A percentile compares a stretch with the other conserved stretches of the same genome.
phyloP scores from a whole-genome alignment of 1,284 basidiomycete species.

The Wolfiporia cocos region DNA sequence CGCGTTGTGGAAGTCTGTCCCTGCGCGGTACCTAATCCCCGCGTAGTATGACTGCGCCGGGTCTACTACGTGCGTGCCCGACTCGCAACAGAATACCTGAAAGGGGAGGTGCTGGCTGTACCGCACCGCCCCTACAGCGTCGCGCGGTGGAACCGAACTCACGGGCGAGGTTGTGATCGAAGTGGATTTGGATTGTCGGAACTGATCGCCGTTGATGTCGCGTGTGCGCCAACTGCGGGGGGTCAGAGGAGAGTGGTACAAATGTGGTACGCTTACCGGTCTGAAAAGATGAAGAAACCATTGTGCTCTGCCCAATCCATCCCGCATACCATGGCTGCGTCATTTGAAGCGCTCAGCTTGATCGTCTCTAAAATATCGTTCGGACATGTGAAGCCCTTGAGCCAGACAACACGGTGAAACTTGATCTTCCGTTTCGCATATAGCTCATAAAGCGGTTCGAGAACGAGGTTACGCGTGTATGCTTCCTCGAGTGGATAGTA shows the following conservation, averaged over 20 bases:
- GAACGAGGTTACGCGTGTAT: slow-evolving; percentile 82
- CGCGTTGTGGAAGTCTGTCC: slow-evolving; percentile 73
- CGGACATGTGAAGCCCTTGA: slow-evolving; percentile 96
- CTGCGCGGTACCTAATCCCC: slow-evolving; percentile 79
- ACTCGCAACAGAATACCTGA: slow-evolving; percentile 96
- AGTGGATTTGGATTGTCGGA: slow-evolving; percentile 90
- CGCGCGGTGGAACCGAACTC: slow-evolving; percentile 73
- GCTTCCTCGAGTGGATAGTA: slow-evolving; percentile 95
- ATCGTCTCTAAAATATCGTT: slow-evolving; percentile 94
- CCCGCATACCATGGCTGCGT: slow-evolving; percentile 94
- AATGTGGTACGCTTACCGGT: slow-evolving; percentile 50
- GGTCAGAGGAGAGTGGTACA: background rate
- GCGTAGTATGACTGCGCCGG: slow-evolving; percentile 91
- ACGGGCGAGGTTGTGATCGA: slow-evolving; percentile 71
- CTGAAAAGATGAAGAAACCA: slow-evolving; percentile 94
- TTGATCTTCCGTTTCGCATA: slow-evolving; percentile 68
- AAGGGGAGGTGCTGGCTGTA: slow-evolving; percentile 91
- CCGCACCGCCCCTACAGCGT: slow-evolving; percentile 70
- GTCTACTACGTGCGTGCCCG: slow-evolving; percentile 92
- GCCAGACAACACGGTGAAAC: slow-evolving; percentile 89
- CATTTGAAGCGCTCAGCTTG: slow-evolving; percentile 81
- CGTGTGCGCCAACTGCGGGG: slow-evolving; percentile 81
- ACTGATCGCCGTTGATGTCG: slow-evolving; percentile 93
- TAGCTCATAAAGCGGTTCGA: slow-evolving; percentile 88
- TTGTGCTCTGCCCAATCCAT: slow-evolving; percentile 99